Evolutionary conservation across 163 green algal genomes (phyloP), one percentile per base, ranked within the genome.

Genomic region (Volvox carteri): DNA sequence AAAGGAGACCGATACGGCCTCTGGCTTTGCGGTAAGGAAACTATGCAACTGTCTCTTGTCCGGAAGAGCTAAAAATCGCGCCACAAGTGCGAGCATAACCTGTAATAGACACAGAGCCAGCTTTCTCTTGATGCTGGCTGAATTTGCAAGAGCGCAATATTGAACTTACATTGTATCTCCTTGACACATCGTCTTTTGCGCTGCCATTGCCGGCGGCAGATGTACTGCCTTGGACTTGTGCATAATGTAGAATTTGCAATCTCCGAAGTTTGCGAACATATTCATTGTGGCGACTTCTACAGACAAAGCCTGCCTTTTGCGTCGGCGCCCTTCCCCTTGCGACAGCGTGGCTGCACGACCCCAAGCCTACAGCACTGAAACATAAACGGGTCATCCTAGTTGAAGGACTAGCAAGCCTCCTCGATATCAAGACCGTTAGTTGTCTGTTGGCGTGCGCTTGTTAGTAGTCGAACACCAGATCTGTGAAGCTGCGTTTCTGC

Each of bases 1-100:
- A 56, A 93, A 93, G 18, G 75, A 39, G 19, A 91, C 67, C 18
- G 86, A 91, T 23, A 87, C 75, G 5, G 74, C 46, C 4, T 93
- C 90, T 23, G 90, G 75, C 30, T 87, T 77, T 5, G 80, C 39
- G 0, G 56, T 56, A 1, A 91, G 44, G 25, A 93, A 86, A 37
- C 78, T 80, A 42, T 67, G 77, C 35, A 86, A 58, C 25, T 65
- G 68, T 4, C 42, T 4, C 35, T 84, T 87, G 77, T 90, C 86
- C 8, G 70, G 70, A 2, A 84, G 23, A 0, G 70, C 28, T 42
- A 89, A 16, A 28, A 89, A 76, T 0, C 41, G 54, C 16, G 39
- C 70, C 9, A 84, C 67, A n/a, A 89, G 54, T 0, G 72, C 39
- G 4, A 89, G 70, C 52, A 89, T 35, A 14, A 89, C 84, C 84